These are phyloP conservation scores for Salmacisia buchloeana DNA, from an alignment of 1,284 basidiomycete species.

Conservation along the genomic window DNA sequence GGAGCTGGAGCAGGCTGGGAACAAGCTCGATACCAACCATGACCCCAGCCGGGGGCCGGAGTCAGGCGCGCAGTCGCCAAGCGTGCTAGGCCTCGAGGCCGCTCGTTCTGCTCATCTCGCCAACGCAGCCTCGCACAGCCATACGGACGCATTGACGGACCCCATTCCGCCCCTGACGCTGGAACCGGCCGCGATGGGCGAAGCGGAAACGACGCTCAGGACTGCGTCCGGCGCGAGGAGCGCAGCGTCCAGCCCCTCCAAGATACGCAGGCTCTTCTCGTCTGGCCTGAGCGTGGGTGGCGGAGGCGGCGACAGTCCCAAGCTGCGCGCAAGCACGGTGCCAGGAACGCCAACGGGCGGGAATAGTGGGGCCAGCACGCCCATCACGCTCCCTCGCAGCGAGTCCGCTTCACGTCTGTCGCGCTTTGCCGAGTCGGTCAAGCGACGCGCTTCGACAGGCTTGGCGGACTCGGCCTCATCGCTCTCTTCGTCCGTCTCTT, in stretches of 20 bases:
- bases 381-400: neutral
- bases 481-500: constrained; percentile 3
- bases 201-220: neutral
- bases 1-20: neutral
- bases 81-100: neutral
- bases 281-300: neutral
- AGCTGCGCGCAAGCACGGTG: neutral
- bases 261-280: neutral
- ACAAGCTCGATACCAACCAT: neutral
- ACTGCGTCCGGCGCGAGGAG: neutral
- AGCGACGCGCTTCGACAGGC: neutral
- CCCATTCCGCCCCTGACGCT: neutral
- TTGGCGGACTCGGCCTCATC: neutral
- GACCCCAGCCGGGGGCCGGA: neutral
- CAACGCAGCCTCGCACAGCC: neutral
- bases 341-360: neutral
- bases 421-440: constrained; percentile 1
- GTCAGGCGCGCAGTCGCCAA: neutral
- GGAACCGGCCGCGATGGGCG: neutral
- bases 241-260: neutral
- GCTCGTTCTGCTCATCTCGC: neutral
- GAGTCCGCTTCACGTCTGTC: constrained; percentile 3
- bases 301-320: neutral
- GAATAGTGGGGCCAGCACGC: neutral
- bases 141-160: neutral